Conservation (phyloP, 2,329 filamentous ascomycete genomes). For the Fusarium nurragi region DNA sequence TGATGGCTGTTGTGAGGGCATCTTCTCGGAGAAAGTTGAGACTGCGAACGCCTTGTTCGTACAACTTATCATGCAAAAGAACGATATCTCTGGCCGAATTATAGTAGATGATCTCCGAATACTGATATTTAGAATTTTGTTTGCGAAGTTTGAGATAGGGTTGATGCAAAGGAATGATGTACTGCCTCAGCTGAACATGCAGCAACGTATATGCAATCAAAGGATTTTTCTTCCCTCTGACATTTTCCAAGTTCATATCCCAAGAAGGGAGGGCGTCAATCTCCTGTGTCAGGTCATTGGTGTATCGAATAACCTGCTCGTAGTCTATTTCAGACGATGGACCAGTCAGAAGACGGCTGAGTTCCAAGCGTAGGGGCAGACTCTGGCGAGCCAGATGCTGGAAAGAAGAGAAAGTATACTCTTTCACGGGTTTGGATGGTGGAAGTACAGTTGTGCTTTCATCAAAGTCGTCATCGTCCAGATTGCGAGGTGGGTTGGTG, state of each 20-base stretch:
- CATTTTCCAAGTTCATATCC: slow-evolving; percentile 53
- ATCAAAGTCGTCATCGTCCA: slow-evolving; percentile 67
- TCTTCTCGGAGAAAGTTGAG: slow-evolving; percentile 70
- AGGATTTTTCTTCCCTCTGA: slow-evolving; percentile 60
- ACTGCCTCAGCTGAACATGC: slow-evolving; percentile 69
- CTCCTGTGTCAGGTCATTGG: slow-evolving; percentile 68
- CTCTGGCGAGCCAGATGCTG: slow-evolving; percentile 67
- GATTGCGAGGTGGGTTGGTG: slow-evolving; percentile 64
- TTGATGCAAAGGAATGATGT: slow-evolving; percentile 69
- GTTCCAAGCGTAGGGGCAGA: slow-evolving; percentile 64
- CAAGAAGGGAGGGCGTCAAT: slow-evolving; percentile 69
- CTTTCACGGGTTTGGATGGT: slow-evolving; percentile 58
- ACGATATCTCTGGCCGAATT: slow-evolving; percentile 70
- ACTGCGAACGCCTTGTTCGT: slow-evolving; percentile 66
- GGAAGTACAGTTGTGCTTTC: slow-evolving; percentile 62
- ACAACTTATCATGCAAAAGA: slow-evolving; percentile 68
- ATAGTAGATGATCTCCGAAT: slow-evolving; percentile 71
- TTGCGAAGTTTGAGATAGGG: slow-evolving; percentile 68
- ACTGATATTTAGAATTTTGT: slow-evolving; percentile 69
- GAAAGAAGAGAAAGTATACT: slow-evolving; percentile 69
- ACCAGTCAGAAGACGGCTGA: slow-evolving; percentile 65
- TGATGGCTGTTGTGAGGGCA: slow-evolving; percentile 67
- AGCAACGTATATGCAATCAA: slow-evolving; percentile 68
- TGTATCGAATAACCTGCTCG: slow-evolving; percentile 69
- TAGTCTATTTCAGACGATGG: slow-evolving; percentile 66